Percentiles rank a stretch among this genome's conserved stretches.
Evolutionary conservation across 352 stramenopile species (phyloP).

Genomic region (Phytopythium oedochilum): DNA sequence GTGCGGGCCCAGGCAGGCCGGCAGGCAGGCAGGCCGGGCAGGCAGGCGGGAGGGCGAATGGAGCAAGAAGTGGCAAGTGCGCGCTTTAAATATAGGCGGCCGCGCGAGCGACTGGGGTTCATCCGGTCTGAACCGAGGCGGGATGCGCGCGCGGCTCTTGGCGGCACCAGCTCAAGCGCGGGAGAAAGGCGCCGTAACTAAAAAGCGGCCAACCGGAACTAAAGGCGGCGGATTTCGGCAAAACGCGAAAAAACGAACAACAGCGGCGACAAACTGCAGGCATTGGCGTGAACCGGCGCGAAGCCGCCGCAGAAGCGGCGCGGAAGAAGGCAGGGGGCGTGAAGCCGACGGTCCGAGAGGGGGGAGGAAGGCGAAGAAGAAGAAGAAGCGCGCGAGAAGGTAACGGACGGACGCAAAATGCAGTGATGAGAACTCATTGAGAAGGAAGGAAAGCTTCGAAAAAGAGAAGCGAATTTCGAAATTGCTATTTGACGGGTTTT

Average conservation of each 20-base stretch:
- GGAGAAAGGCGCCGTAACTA: background rate
- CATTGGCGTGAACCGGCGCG: too few relatives aligned
- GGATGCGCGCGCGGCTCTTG: constrained; percentile 3
- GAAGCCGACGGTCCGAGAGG: too few relatives aligned
- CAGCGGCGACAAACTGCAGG: too few relatives aligned
- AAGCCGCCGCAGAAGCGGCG: too few relatives aligned
- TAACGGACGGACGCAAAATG: background rate
- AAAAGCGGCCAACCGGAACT: too few relatives aligned
- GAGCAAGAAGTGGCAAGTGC: constrained; percentile 5
- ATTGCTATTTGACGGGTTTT: too few relatives aligned
- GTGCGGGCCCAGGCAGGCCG: background rate
- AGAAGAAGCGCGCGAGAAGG: background rate
- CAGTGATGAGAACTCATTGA: background rate
- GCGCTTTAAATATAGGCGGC: background rate
- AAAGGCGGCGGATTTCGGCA: too few relatives aligned
- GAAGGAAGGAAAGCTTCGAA: background rate
- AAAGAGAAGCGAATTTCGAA: background rate
- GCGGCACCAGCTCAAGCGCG: background rate
- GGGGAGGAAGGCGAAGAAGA: background rate
- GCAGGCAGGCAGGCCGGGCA: background rate
- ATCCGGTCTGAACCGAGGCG: constrained; percentile 5
- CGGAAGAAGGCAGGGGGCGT: too few relatives aligned
- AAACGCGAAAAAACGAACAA: too few relatives aligned
- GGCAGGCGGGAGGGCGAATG: background rate
- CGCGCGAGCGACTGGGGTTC: constrained; percentile 3